Percentiles rank a stretch among this genome's conserved stretches.
phyloP scores from a whole-genome alignment of 345 rosid genomes.

The Excoecaria cochinchinensis region DNA sequence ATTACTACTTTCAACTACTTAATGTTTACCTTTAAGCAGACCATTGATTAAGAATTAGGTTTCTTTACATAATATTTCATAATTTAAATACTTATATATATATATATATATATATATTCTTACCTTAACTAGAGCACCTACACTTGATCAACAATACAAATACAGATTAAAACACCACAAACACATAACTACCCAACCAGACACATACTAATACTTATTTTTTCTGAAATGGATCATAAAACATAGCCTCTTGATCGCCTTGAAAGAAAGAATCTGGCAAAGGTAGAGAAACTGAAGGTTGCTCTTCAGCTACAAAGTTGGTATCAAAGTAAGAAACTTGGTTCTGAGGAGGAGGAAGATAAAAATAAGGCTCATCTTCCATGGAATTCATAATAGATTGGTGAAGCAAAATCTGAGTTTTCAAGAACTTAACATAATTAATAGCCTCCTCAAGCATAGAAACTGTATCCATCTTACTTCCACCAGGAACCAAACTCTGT shows the following conservation, averaged over 20 bases:
- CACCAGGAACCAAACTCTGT: constrained; percentile 86
- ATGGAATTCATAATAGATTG: constrained; percentile 38
- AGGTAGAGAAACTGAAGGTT: neutral
- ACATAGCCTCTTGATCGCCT: neutral
- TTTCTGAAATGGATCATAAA: neutral
- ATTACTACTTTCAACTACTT: too few species aligned
- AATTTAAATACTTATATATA: too few species aligned
- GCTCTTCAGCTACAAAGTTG: constrained; percentile 17
- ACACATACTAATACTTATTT: neutral
- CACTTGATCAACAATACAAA: neutral
- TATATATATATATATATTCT: too few species aligned
- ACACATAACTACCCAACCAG: neutral
- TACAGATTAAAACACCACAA: neutral
- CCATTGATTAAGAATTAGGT: neutral
- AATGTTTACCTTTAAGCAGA: too few species aligned
- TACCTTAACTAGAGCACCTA: neutral
- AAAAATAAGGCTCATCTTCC: constrained; percentile 14
- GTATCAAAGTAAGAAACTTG: constrained; percentile 5
- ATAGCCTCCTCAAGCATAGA: constrained; percentile 91
- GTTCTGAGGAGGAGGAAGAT: neutral
- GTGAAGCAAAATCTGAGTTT: constrained; percentile 75
- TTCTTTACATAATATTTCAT: neutral
- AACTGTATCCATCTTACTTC: constrained; percentile 83
- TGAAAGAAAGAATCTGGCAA: constrained; percentile 28
- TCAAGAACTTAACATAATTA: constrained; percentile 79